Evolutionary conservation across 805 yeast species (phyloP), one percentile per base, ranked within the genome.

Genomic region (Saccharomycopsis capsularis): DNA sequence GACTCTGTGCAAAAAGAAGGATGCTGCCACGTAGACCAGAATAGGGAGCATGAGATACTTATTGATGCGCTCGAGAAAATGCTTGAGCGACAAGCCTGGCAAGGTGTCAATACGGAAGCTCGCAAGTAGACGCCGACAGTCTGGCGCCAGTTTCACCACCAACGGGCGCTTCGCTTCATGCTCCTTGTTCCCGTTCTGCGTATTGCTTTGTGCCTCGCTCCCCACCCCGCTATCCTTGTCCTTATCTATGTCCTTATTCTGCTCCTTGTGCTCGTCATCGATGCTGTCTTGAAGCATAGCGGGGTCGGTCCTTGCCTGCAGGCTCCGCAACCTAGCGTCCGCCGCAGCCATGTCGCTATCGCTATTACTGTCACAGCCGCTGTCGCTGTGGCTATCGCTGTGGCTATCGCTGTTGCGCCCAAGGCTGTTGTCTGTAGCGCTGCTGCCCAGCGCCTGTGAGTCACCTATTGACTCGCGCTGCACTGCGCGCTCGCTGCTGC

Each of bases 1-100:
- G 25, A 36, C 11, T 11, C 24, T 27, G 18, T 36, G 30, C 40
- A 36, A n/a, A 29, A 42, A 47, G 34, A 32, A 41, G 3, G 49
- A 39, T 15, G 52, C 34, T 13, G 48, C 49, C 24, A 48, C 32
- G 25, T 48, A 48, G 2, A 25, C 44, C 18, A 40, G 45, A 15
- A 38, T 24, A 5, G 48, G 46, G 13, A 32, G 23, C 19, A 23
- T 40, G 7, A 48, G 19, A 22, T 29, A n/a, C 21, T 42, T 48
- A 40, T 48, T 39, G 18, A 48, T 39, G 24, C 46, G 22, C 23
- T 43, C 44, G 6, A 48, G 24, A 37, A 47, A 47, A 11, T 47
- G 19, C 21, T 35, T 30, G 40, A 47, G 21, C 6, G 51, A 42
- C 5, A 47, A n/a, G 13, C 34, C 15, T 3, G 51, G 46, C 24